phyloP scores from a whole-genome alignment of 192 early-diverging fungal species.

The Podila epicladia region DNA sequence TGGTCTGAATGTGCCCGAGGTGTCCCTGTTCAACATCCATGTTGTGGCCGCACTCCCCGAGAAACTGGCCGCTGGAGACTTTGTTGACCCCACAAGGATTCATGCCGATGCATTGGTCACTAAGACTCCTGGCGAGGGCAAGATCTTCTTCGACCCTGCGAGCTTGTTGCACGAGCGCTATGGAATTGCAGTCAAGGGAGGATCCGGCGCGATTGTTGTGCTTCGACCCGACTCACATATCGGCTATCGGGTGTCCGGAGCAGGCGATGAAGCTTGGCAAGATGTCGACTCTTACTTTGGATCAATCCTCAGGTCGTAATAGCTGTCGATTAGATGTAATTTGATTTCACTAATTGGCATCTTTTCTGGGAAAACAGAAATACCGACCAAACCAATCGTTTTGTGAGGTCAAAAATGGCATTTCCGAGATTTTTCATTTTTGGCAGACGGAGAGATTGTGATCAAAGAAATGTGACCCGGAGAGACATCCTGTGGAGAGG shows the following conservation, averaged over 20 bases:
- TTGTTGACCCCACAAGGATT: slow-evolving; percentile 27
- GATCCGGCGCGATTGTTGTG: slow-evolving; percentile 26
- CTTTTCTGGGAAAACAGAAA: no score
- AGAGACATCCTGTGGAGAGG: no score
- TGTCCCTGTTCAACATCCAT: slow-evolving; percentile 26
- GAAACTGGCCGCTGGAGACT: slow-evolving; percentile 4
- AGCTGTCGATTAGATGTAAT: background rate
- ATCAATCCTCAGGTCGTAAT: slow-evolving; percentile 11
- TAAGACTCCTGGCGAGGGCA: slow-evolving; percentile 21
- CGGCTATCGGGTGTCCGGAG: slow-evolving; percentile 33
- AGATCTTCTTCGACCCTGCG: slow-evolving; percentile 8
- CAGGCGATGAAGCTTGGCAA: slow-evolving; percentile 22
- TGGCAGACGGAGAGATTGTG: no score
- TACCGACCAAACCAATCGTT: no score
- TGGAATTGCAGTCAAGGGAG: slow-evolving; percentile 33
- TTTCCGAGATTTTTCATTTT: no score
- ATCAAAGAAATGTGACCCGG: no score
- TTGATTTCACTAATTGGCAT: no score
- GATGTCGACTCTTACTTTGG: slow-evolving; percentile 35
- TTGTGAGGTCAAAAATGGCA: no score
- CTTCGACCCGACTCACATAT: slow-evolving; percentile 44
- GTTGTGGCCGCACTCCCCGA: slow-evolving; percentile 27
- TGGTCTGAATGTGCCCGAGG: background rate
- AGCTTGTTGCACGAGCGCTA: slow-evolving; percentile 23
- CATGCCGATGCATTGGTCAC: slow-evolving; percentile 15